Conservation (phyloP, 495 filamentous ascomycete genomes). For the Daldinia decipiens region DNA sequence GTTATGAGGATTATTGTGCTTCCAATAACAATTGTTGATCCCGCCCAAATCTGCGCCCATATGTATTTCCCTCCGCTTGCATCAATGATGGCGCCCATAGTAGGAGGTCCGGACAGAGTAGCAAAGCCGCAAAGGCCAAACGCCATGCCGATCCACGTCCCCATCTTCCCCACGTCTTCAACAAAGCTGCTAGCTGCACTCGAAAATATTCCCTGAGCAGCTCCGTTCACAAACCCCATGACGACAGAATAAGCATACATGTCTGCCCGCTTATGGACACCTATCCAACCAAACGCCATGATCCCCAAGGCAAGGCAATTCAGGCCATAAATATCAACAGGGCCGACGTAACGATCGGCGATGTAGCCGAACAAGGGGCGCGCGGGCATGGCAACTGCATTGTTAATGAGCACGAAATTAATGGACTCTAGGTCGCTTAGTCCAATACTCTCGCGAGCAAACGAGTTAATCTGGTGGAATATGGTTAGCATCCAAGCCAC, state of each 20-base stretch:
- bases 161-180: conserved; percentile 55
- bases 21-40: conserved; percentile 36
- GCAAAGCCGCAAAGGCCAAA: conserved; percentile 54
- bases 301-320: conserved; percentile 45
- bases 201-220: conserved; percentile 55
- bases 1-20: conserved; percentile 19
- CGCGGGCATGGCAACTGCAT: conserved; percentile 51
- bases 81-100: conserved; percentile 58
- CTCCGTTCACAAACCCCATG: conserved; percentile 55
- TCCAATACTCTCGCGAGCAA: conserved; percentile 52
- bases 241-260: conserved; percentile 57
- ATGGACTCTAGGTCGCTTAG: conserved; percentile 52
- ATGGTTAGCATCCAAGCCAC: neutral
- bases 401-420: conserved; percentile 54
- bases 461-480: conserved; percentile 63
- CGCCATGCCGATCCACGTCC: conserved; percentile 58
- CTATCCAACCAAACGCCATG: conserved; percentile 54
- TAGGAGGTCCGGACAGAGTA: conserved; percentile 56
- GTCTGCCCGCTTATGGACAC: conserved; percentile 42
- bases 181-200: conserved; percentile 53
- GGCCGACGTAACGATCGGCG: conserved; percentile 51
- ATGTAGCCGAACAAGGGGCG: conserved; percentile 51
- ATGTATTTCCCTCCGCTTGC: conserved; percentile 48
- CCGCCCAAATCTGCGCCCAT: conserved; percentile 56
- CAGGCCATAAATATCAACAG: conserved; percentile 52